These are phyloP conservation scores for Pyrenophora graminea DNA, from an alignment of 2,329 filamentous ascomycete species.

Conservation along the genomic window DNA sequence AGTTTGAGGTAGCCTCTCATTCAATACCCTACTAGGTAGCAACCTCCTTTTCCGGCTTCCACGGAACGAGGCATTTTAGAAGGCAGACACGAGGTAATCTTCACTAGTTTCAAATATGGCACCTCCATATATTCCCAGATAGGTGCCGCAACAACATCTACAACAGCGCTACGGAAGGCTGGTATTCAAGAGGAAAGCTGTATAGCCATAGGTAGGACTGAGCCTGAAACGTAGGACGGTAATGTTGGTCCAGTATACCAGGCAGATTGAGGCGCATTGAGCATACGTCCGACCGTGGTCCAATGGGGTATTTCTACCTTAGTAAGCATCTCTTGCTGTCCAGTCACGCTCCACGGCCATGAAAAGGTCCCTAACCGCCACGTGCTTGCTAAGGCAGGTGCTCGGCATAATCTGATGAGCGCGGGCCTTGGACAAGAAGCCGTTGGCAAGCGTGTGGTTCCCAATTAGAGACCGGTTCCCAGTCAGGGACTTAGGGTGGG, in stretches of 20 bases:
- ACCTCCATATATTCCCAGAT: background rate
- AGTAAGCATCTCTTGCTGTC: conserved; percentile 22
- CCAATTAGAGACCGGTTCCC: conserved; percentile 26
- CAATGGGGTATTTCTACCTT: background rate
- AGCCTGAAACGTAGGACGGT: too few species aligned
- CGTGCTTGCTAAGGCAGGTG: conserved; percentile 40
- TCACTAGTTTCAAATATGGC: background rate
- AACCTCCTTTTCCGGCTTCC: background rate
- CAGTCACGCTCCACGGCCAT: conserved; percentile 47
- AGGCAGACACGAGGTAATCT: background rate
- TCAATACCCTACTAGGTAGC: background rate
- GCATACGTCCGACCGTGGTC: background rate
- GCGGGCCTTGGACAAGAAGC: conserved; percentile 24
- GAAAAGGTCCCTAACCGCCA: conserved; percentile 45
- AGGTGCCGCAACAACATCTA: background rate
- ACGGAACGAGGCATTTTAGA: background rate
- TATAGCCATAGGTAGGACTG: too few species aligned
- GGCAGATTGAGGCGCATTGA: too few species aligned
- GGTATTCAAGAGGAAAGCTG: too few species aligned
- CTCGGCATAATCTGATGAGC: conserved; percentile 31
- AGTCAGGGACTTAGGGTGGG: conserved; percentile 26
- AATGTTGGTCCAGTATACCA: too few species aligned
- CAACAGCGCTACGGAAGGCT: too few species aligned
- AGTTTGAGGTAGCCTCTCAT: background rate
- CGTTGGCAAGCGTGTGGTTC: conserved; percentile 21